Base-by-base conservation (phyloP, 2,329 filamentous ascomycete species). In the Neonectria sp. region DNA sequence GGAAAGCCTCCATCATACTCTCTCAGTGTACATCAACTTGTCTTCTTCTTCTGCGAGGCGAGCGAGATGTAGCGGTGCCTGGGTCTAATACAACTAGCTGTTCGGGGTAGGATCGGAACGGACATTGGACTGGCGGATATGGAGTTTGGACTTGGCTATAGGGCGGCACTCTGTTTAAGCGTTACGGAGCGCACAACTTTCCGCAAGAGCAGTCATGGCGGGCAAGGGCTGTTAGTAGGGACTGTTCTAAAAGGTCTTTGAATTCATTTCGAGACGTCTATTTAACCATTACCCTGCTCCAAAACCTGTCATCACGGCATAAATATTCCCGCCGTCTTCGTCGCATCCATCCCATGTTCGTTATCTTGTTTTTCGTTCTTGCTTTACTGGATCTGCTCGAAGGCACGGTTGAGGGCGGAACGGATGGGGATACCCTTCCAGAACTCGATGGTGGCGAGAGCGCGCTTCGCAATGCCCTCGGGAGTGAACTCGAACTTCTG, bases 401-500 rank as follows among this genome's bases (percentile, higher is more conserved):
- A 99, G 78, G 96, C 96, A 82, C 95, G 93, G 91, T 98, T 97
- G 85, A 99, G 83, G 73, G 96, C 95, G 62, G 95, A 98, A 83
- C 96, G 94, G 79, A 98, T 88, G 86, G 93, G 86, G 35, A 92
- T 90, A 74, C 92, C 93, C 93, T 98, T 98, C 92, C 95, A 99
- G 91, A 98, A 99, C 82, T 98, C 91, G 79, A 98, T 87, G 72
- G 96, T 99, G 76, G 93, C 92, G 71, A 94, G 83, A 68, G 95
- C 96, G 78, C 96, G 95, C 93, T 98, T 98, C 86, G 93, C 88
- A 82, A 99, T 93, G 74, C 96, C 96, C 85, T 97, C 95, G 60
- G 96, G 93, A 56, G 95, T 99, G 88, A 99, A 98, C 85, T 98
- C 96, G 86, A 99, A 99, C 90, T 98, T 98, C 93, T 97, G 78